A percentile compares a stretch with the other conserved stretches of the same genome.
These are phyloP conservation scores for Trichothecium roseum DNA, from an alignment of 2,329 filamentous ascomycete genomes.

Conservation along the genomic window DNA sequence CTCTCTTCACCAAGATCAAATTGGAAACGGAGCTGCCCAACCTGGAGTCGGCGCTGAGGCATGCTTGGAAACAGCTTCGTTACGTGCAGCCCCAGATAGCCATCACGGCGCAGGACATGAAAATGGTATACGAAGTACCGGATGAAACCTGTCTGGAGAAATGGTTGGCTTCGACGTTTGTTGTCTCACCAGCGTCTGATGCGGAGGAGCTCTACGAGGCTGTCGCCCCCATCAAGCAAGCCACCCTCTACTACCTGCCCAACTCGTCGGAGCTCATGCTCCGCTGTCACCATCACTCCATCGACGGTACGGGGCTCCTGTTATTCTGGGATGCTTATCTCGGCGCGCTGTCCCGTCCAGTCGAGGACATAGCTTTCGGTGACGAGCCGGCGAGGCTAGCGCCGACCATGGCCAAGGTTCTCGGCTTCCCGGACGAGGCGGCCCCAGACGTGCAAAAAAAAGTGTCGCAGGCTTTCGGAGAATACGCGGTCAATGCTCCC, in stretches of 20 bases:
- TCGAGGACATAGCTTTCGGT: slow-evolving; percentile 3
- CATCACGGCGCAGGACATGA: slow-evolving; percentile 9
- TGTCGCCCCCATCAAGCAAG: slow-evolving; percentile 5
- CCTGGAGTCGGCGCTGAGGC: slow-evolving; percentile 7
- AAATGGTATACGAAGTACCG: slow-evolving; percentile 9
- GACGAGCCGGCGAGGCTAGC: slow-evolving; percentile 5
- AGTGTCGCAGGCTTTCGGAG: background rate
- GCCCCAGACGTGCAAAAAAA: background rate
- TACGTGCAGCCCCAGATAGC: slow-evolving; percentile 14
- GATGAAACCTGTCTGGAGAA: slow-evolving; percentile 10
- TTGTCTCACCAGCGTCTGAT: slow-evolving; percentile 3
- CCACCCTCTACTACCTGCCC: slow-evolving; percentile 6
- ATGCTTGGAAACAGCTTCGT: slow-evolving; percentile 14
- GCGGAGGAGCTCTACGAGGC: slow-evolving; percentile 5
- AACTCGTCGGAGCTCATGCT: slow-evolving; percentile 9
- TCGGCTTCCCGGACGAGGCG: background rate
- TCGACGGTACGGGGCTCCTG: slow-evolving; percentile 12
- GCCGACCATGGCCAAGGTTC: slow-evolving; percentile 5
- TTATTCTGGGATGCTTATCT: slow-evolving; percentile 13
- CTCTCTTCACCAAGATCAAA: slow-evolving; percentile 5
- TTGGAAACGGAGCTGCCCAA: background rate
- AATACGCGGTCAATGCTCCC: background rate
- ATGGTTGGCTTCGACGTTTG: slow-evolving; percentile 7
- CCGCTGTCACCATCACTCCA: slow-evolving; percentile 12
- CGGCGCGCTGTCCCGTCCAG: slow-evolving; percentile 6